Conservation (phyloP, 441 rosid species). For the Adansonia grandidieri region DNA sequence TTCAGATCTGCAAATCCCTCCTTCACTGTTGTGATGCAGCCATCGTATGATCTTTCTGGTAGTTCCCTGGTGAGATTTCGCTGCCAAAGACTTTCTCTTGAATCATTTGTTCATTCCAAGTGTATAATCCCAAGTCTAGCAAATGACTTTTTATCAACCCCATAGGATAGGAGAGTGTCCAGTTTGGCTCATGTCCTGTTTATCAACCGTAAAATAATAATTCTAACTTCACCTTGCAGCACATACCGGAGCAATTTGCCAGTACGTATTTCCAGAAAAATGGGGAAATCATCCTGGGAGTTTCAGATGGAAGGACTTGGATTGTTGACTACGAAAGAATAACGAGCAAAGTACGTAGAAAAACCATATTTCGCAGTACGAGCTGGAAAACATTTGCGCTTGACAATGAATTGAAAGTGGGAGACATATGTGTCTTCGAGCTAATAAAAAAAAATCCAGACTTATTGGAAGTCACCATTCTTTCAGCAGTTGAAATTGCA, state of each 20-base stretch:
- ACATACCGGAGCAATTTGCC: slow-evolving; percentile 23
- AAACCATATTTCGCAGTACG: neutral
- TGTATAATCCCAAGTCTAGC: too few relatives aligned
- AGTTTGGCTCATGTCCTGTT: neutral
- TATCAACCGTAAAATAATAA: too few relatives aligned
- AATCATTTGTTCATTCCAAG: neutral
- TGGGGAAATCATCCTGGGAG: slow-evolving; percentile 11
- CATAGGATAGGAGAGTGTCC: neutral
- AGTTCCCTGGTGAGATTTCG: neutral
- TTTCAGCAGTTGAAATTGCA: neutral
- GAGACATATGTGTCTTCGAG: slow-evolving; percentile 41
- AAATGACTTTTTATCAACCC: too few relatives aligned
- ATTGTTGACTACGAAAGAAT: neutral
- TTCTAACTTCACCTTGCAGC: neutral
- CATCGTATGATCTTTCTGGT: slow-evolving; percentile 10
- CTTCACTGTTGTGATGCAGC: slow-evolving; percentile 26
- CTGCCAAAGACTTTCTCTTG: neutral
- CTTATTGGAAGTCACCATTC: neutral
- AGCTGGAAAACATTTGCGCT: slow-evolving; percentile 31
- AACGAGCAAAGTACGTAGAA: accelerated
- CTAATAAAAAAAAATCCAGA: neutral
- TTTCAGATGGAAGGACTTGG: slow-evolving; percentile 36
- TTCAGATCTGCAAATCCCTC: slow-evolving; percentile 30
- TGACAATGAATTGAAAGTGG: slow-evolving; percentile 31
- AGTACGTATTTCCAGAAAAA: slow-evolving; percentile 2